A percentile compares a stretch with the other conserved stretches of the same genome.
Evolutionary conservation across 257 asterid species (phyloP).

Genomic region (Rauvolfia tetraphylla): DNA sequence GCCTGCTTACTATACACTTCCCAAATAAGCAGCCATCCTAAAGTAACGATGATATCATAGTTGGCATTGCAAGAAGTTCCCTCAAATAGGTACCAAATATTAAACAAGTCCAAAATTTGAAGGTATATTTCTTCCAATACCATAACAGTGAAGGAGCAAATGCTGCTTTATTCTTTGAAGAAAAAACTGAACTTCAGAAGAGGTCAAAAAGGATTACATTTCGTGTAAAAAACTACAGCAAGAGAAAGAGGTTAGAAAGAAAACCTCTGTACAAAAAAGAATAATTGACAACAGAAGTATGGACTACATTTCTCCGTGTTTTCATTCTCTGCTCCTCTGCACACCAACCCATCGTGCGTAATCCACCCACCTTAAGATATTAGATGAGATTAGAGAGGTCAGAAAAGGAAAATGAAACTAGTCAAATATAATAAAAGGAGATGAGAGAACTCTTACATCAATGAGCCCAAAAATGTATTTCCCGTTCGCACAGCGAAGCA

Average conservation of each 20-base stretch:
- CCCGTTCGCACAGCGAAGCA: slow-evolving; percentile 93
- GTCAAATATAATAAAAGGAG: neutral
- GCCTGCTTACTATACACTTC: too few relatives aligned
- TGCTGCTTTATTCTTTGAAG: neutral
- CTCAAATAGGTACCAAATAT: too few relatives aligned
- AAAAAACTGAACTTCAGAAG: neutral
- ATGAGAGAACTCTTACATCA: slow-evolving; percentile 50
- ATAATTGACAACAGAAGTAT: neutral
- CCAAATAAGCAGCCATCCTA: too few relatives aligned
- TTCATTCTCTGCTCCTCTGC: slow-evolving; percentile 62
- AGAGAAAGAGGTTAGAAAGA: neutral
- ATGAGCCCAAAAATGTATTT: slow-evolving; percentile 88
- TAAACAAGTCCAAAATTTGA: neutral
- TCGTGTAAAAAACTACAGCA: neutral
- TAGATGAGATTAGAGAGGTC: neutral
- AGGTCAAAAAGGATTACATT: neutral
- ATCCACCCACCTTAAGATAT: slow-evolving; percentile 85
- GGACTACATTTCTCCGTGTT: slow-evolving; percentile 7
- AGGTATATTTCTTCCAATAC: neutral
- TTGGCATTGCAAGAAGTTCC: too few relatives aligned
- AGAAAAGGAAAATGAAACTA: slow-evolving; percentile 3
- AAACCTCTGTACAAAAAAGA: neutral
- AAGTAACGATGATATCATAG: too few relatives aligned
- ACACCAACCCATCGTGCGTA: slow-evolving; percentile 85
- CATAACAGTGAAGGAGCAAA: neutral